These are phyloP conservation scores for Peterozyma toletana DNA, from an alignment of 805 yeast species.

Conservation along the genomic window DNA sequence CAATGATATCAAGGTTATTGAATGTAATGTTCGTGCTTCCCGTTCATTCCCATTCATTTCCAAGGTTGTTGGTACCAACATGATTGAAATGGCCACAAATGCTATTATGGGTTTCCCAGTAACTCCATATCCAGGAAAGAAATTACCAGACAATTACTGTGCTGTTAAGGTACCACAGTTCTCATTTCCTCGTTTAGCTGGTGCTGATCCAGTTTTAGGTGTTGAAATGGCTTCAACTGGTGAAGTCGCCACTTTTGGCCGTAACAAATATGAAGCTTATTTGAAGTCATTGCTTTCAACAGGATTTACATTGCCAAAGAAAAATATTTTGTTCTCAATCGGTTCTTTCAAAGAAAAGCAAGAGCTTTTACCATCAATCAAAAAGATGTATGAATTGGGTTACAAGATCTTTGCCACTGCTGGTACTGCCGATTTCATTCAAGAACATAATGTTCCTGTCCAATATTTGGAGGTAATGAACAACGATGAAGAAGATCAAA, in stretches of 20 bases:
- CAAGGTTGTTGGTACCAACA: slow-evolving; percentile 92
- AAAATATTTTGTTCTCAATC: slow-evolving; percentile 85
- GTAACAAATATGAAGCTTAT: slow-evolving; percentile 94
- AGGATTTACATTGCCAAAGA: slow-evolving; percentile 92
- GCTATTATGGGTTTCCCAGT: slow-evolving; percentile 88
- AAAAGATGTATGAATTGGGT: slow-evolving; percentile 74
- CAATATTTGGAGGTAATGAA: slow-evolving; percentile 85
- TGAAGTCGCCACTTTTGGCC: slow-evolving; percentile 97
- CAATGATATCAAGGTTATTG: slow-evolving; percentile 94
- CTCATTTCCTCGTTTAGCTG: slow-evolving; percentile 93
- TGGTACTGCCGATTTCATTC: slow-evolving; percentile 97
- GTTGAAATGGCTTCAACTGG: slow-evolving; percentile 99
- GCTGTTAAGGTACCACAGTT: slow-evolving; percentile 97
- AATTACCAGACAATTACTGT: slow-evolving; percentile 88
- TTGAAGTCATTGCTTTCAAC: slow-evolving; percentile 90
- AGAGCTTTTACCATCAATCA: slow-evolving; percentile 85
- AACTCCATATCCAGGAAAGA: slow-evolving; percentile 83
- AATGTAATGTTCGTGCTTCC: slow-evolving; percentile 98
- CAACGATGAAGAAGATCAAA: slow-evolving; percentile 65
- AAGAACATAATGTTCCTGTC: slow-evolving; percentile 91
- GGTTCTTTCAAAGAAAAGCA: slow-evolving; percentile 97
- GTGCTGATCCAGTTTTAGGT: slow-evolving; percentile 97
- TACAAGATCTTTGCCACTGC: slow-evolving; percentile 93
- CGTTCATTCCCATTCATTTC: slow-evolving; percentile 98
- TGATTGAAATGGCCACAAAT: slow-evolving; percentile 95